Evolutionary conservation across 257 asterid species (phyloP).

Genomic region (Echium plantagineum): DNA sequence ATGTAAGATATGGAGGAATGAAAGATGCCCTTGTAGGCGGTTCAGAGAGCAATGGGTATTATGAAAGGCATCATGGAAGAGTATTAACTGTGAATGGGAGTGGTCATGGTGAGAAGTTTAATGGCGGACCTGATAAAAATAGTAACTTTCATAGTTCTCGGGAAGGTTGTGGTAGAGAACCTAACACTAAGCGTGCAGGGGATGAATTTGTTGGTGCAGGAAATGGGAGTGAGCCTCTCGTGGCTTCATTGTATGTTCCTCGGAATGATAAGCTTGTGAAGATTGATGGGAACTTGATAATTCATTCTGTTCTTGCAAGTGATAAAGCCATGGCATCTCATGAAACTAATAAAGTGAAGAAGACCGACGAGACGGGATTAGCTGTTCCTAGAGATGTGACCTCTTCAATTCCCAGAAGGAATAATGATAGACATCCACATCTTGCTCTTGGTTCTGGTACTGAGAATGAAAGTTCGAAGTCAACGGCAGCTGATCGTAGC

Average conservation of each 20-base stretch:
- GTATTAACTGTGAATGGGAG: constrained; percentile 54
- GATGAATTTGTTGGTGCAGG: constrained; percentile 6
- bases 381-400: constrained; percentile 52
- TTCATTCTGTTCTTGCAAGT: constrained; percentile 25
- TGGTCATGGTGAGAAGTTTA: constrained; percentile 23
- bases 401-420: constrained; percentile 52
- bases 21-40: constrained; percentile 44
- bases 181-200: constrained; percentile 2
- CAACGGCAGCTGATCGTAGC: constrained; percentile 60
- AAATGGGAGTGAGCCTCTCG: constrained; percentile 20
- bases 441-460: constrained; percentile 57
- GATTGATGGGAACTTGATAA: constrained; percentile 27
- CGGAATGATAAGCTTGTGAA: constrained; percentile 27
- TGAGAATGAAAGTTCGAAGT: constrained; percentile 36
- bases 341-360: not conserved
- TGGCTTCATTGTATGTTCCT: constrained; percentile 26
- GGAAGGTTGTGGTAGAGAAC: constrained; percentile 25
- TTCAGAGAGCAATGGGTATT: constrained; percentile 29
- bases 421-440: constrained; percentile 23
- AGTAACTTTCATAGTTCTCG: constrained; percentile 18
- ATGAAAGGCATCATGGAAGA: constrained; percentile 48
- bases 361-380: constrained; percentile 44
- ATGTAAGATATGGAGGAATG: constrained; percentile 60
- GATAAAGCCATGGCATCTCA: constrained; percentile 26
- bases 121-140: constrained; percentile 27